phyloP scores from a whole-genome alignment of 306 rosid genomes.

The Glycine latifolia region DNA sequence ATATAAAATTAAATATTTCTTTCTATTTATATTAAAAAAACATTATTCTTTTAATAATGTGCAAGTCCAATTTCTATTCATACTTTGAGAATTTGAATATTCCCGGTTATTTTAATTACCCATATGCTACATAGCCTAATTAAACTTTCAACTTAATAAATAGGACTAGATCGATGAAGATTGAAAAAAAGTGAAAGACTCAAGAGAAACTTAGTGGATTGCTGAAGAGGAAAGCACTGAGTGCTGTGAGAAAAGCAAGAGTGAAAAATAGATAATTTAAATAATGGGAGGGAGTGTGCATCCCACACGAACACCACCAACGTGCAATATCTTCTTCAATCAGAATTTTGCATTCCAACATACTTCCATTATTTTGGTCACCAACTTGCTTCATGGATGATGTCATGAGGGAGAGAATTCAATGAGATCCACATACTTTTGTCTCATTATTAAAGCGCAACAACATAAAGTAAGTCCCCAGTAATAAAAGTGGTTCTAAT shows the following conservation, averaged over 20 bases:
- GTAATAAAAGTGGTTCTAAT: conserved; percentile 3
- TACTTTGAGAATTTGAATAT: not conserved
- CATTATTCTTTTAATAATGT: not conserved
- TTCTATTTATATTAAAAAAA: not conserved
- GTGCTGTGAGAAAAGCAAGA: conserved; percentile 26
- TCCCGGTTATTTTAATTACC: not conserved
- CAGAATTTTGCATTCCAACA: conserved; percentile 38
- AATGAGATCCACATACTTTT: conserved; percentile 16
- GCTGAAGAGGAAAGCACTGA: conserved; percentile 80
- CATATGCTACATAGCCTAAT: not conserved
- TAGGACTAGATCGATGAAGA: not conserved
- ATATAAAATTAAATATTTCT: not conserved
- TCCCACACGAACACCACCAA: conserved; percentile 76
- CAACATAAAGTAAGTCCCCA: not conserved
- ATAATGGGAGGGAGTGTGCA: conserved; percentile 71
- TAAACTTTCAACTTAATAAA: not conserved
- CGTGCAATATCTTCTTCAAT: conserved; percentile 45
- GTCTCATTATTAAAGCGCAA: conserved; percentile 31
- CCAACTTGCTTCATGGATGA: conserved; percentile 42
- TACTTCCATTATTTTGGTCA: conserved; percentile 49
- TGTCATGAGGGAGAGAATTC: conserved; percentile 34
- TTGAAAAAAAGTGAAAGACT: not conserved
- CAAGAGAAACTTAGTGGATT: conserved; percentile 54
- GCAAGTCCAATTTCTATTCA: not conserved
- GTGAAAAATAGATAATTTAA: conserved; percentile 58